A percentile compares a stretch with the other conserved stretches of the same genome.
Evolutionary conservation across 2,329 filamentous ascomycete species (phyloP).

Genomic region (Pseudopithomyces maydicus): DNA sequence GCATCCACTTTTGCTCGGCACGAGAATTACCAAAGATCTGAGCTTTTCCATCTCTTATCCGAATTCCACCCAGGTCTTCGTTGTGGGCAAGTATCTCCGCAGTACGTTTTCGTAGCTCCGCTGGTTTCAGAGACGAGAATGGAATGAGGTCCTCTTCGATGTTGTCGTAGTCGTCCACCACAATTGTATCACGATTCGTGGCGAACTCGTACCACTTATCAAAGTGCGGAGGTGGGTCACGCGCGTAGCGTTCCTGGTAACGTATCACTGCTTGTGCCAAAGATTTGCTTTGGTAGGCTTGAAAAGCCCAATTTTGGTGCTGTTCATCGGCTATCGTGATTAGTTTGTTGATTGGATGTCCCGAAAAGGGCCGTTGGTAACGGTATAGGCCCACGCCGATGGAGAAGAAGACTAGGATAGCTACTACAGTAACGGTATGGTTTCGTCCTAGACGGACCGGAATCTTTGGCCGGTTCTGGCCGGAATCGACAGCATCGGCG

Average conservation of each 20-base stretch:
- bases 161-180: constrained; percentile 66
- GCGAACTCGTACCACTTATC: constrained; percentile 66
- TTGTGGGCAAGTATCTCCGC: constrained; percentile 58
- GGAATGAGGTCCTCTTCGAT: constrained; percentile 62
- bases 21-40: constrained; percentile 49
- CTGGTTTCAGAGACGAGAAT: constrained; percentile 59
- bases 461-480: constrained; percentile 32
- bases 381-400: constrained; percentile 40
- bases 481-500: constrained; percentile 35
- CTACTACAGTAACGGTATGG: constrained; percentile 39
- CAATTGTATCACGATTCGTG: constrained; percentile 53
- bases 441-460: constrained; percentile 39
- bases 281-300: constrained; percentile 54
- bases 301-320: constrained; percentile 56
- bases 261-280: constrained; percentile 56
- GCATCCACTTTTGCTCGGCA: constrained; percentile 63
- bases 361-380: constrained; percentile 47
- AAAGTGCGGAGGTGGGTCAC: constrained; percentile 64
- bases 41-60: constrained; percentile 59
- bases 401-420: constrained; percentile 48
- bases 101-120: constrained; percentile 58
- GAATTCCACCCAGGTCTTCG: constrained; percentile 62
- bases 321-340: constrained; percentile 55
- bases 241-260: constrained; percentile 59
- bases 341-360: constrained; percentile 62